phyloP scores from a whole-genome alignment of 1,284 basidiomycete species.

The Vanrija pseudolonga region DNA sequence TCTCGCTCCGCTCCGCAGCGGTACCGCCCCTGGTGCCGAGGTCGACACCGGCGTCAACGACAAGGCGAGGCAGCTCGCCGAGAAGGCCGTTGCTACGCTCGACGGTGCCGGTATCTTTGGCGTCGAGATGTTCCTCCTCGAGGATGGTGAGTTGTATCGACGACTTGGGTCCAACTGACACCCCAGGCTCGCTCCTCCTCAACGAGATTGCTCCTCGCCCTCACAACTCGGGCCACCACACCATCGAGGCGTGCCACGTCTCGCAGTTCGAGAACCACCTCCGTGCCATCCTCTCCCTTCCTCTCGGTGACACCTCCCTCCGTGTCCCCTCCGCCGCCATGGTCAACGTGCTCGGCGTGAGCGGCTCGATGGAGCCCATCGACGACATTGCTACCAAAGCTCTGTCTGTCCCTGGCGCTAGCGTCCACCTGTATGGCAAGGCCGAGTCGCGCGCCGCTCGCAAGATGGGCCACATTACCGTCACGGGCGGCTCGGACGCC shows the following conservation, averaged over 20 bases:
- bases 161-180: slow-evolving; percentile 1
- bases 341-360: slow-evolving; percentile 89
- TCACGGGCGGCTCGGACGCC: slow-evolving; percentile 80
- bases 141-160: slow-evolving; percentile 60
- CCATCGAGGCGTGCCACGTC: slow-evolving; percentile 95
- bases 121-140: slow-evolving; percentile 95
- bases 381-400: slow-evolving; percentile 58
- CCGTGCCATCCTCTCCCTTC: slow-evolving; percentile 87
- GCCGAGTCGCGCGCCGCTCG: slow-evolving; percentile 79
- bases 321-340: slow-evolving; percentile 85
- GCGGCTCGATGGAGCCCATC: slow-evolving; percentile 59
- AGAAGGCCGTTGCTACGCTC: slow-evolving; percentile 74
- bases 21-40: slow-evolving; percentile 44
- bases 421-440: slow-evolving; percentile 92
- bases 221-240: slow-evolving; percentile 98
- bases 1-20: slow-evolving; percentile 69
- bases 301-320: slow-evolving; percentile 82
- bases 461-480: slow-evolving; percentile 97
- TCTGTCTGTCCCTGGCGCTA: slow-evolving; percentile 68
- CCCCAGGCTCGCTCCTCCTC: slow-evolving; percentile 69
- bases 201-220: slow-evolving; percentile 99
- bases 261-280: slow-evolving; percentile 99
- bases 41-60: slow-evolving; percentile 55
- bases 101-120: slow-evolving; percentile 93
- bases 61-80: slow-evolving; percentile 71